A percentile compares a stretch with the other conserved stretches of the same genome.
Conservation (phyloP, 192 early-diverging fungal species). For the Backusella sp. region DNA sequence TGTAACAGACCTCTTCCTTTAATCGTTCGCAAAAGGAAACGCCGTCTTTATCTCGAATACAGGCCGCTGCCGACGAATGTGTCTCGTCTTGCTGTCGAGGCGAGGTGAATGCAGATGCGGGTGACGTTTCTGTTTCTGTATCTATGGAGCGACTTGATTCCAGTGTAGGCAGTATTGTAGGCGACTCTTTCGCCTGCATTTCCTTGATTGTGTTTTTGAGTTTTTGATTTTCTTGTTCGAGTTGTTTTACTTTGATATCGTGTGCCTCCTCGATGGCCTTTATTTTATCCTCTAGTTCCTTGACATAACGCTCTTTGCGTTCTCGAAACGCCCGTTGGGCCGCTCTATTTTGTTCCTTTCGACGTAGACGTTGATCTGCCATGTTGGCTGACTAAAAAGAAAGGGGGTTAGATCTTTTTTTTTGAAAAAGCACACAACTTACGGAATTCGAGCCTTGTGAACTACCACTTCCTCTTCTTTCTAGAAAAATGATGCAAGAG, state of each 20-base stretch:
- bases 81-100: background rate
- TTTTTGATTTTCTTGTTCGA: constrained; percentile 22
- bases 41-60: constrained; percentile 31
- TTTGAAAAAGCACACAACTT: background rate
- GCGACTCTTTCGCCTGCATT: background rate
- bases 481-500: background rate
- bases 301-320: constrained; percentile 81
- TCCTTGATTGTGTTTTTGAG: background rate
- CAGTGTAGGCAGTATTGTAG: background rate
- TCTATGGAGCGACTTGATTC: background rate
- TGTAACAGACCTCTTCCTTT: constrained; percentile 32
- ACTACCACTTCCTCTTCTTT: constrained; percentile 9
- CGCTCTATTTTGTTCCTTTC: constrained; percentile 40
- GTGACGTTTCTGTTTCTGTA: background rate
- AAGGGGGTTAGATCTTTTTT: too few species aligned
- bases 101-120: background rate
- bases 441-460: constrained; percentile 7
- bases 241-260: constrained; percentile 37
- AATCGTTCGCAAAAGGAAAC: constrained; percentile 32
- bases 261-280: constrained; percentile 62
- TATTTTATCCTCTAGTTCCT: constrained; percentile 75
- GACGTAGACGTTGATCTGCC: constrained; percentile 14
- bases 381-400: background rate
- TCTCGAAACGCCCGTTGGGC: constrained; percentile 76
- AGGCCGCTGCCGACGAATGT: background rate